phyloP scores from a whole-genome alignment of 768 basidiomycete species.

The Leccinellum luteum region DNA sequence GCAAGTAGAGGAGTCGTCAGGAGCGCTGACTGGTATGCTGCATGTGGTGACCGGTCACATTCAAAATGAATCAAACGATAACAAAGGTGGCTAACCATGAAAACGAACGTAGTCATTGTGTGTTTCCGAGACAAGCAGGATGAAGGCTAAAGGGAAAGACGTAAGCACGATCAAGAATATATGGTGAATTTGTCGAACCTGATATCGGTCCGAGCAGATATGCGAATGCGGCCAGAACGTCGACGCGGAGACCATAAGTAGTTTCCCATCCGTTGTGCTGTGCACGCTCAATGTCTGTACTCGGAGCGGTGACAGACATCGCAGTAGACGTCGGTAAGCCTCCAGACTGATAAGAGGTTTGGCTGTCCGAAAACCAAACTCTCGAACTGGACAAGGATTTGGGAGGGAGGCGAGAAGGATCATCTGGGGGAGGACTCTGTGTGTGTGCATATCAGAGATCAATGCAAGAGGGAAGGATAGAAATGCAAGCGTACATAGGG shows the following conservation, averaged over 20 bases:
- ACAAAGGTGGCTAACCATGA: slow-evolving; percentile 51
- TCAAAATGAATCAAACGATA: slow-evolving; percentile 4
- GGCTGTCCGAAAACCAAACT: slow-evolving; percentile 52
- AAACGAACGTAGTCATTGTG: slow-evolving; percentile 76
- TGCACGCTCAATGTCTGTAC: slow-evolving; percentile 37
- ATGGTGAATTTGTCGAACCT: slow-evolving; percentile 42
- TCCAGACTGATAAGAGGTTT: slow-evolving; percentile 68
- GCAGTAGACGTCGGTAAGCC: slow-evolving; percentile 53
- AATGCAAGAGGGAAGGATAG: background rate
- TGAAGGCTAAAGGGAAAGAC: slow-evolving; percentile 43
- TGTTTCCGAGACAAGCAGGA: slow-evolving; percentile 70
- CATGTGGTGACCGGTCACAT: background rate
- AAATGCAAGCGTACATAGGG: slow-evolving; percentile 47
- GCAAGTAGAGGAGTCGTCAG: slow-evolving; percentile 61
- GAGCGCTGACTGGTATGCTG: slow-evolving; percentile 80
- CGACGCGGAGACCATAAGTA: slow-evolving; percentile 61
- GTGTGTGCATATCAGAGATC: background rate
- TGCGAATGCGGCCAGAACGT: slow-evolving; percentile 59
- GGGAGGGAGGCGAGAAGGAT: slow-evolving; percentile 31
- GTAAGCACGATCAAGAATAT: background rate
- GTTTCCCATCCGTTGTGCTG: slow-evolving; percentile 68
- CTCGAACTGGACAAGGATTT: slow-evolving; percentile 29
- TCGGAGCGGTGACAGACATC: slow-evolving; percentile 40
- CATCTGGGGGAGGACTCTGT: slow-evolving; percentile 61
- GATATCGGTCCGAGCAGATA: slow-evolving; percentile 72